Evolutionary conservation across 2,329 filamentous ascomycete species (phyloP), one percentile per base, ranked within the genome.

Genomic region (Trichoderma asperellum): DNA sequence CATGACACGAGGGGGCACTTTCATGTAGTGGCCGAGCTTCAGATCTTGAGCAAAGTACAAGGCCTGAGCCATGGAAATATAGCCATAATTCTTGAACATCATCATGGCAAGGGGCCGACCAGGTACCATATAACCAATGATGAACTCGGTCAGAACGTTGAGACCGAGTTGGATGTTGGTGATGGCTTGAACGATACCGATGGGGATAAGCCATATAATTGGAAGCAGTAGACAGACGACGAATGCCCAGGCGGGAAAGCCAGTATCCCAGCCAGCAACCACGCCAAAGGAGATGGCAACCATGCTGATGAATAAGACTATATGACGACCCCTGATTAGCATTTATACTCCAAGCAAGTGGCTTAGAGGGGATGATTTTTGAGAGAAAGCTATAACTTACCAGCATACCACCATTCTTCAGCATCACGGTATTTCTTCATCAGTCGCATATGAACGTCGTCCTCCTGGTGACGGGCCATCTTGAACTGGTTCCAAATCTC

Each of bases 51-150:
- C 82, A 76, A 91, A 91, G 76, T 86, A 88, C 61, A 91, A 81
- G 0, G 87, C 89, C 76, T 91, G 88, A 18, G 83, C 83, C 87
- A 91, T 90, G 79, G 84, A 88, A 68, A 91, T 86, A 76, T 91
- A 91, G 62, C 89, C 88, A 74, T 90, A 92, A 71, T 89, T 91
- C 79, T 92, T 92, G 82, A 92, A 92, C 81, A 92, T 85, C 90
- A 93, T 93, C 85, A 92, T 89, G 59, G 89, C 89, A 70, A 92
- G 83, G 1, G 91, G 90, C 3, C 85, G 85, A 32, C 91, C 91
- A 0, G 90, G 90, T 61, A 91, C 86, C 83, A 92, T 90, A 78
- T 92, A 92, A 6, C 91, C 91, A 70, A 91, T 85, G 70, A 93
- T 85, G 74, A 90, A 91, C 76, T 92, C 90, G n/a, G 89, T 91